Evolutionary conservation across 139 green algal species (phyloP), one percentile per base, ranked within the genome.

Genomic region (Coccomyxa sp.): DNA sequence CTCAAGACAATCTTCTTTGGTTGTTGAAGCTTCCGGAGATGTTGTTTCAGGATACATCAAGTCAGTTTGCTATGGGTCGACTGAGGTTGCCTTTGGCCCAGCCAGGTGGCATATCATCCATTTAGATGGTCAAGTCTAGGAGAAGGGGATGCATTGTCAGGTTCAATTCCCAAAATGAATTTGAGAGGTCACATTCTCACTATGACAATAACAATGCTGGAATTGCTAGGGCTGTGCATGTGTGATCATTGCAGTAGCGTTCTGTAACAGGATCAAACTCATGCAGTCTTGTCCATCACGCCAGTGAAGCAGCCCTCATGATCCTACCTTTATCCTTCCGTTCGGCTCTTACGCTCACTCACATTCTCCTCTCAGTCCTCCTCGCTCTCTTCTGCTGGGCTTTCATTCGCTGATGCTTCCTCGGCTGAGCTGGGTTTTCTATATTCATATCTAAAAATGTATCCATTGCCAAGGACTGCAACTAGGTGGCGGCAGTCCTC

Each of bases 401-500:
- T 25, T 71, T 21, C 63, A 21, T 25, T 11, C 63, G 57, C 28
- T 58, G 58, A 13, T 59, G 25, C 21, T 17, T 60, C 80, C 60
- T 77, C 28, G 59, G 63, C 15, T 45, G 28, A 25, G 11, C 77
- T 15, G 17, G 59, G 80, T 11, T 21, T 76, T 28, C 38, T 59
- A 58, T 88, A 86, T 67, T 90, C 85, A 81, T 85, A 92, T 23
- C 92, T 77, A 84, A 95, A 95, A 16, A 95, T 66, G 78, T 92
- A 95, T 76, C 91, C 92, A 76, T 91, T 92, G 57, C 92, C 92
- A 16, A 88, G 23, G 30, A 85, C 88, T 10, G 86, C 85, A 85
- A 93, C 38, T 60, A 95, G 79, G 81, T 95, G 92, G 3, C 88
- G 82, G 82, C 91, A 92, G 79, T 95, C 87, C 10, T 83, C 58